Percentiles rank a stretch among this genome's conserved stretches.
These are phyloP conservation scores for Erigeron philadelphicus DNA, from an alignment of 140 eudicot genomes.

Conservation along the genomic window DNA sequence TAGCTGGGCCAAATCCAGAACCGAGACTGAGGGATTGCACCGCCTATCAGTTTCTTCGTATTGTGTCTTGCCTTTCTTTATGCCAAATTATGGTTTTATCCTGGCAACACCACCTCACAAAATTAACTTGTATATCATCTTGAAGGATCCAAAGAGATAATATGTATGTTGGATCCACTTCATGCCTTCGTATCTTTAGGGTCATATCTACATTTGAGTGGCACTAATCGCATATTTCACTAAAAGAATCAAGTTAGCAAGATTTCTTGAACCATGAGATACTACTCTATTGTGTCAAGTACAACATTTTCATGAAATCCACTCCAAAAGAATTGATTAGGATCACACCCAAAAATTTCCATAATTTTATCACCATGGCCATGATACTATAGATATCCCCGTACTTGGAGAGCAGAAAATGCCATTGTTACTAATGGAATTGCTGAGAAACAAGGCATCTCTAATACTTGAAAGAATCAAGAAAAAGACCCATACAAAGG, in stretches of 20 bases:
- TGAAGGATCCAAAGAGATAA: neutral
- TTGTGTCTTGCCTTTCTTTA: neutral
- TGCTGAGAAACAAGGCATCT: slow-evolving; percentile 11
- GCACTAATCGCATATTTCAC: neutral
- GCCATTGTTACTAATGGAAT: neutral
- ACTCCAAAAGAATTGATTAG: slow-evolving; percentile 7
- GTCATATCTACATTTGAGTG: slow-evolving; percentile 8
- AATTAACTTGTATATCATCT: neutral
- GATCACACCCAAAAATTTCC: slow-evolving; percentile 8
- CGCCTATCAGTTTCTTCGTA: neutral
- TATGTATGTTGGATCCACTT: neutral
- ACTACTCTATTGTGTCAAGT: neutral
- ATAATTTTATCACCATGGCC: neutral
- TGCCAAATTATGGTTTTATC: neutral
- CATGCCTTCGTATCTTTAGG: slow-evolving; percentile 17
- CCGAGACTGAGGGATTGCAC: neutral
- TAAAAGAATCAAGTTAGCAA: slow-evolving; percentile 11
- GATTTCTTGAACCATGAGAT: slow-evolving; percentile 7
- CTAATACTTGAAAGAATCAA: slow-evolving; percentile 74
- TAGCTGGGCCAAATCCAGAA: neutral
- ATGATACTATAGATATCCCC: slow-evolving; percentile 7
- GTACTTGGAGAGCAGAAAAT: slow-evolving; percentile 19
- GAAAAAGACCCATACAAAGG: slow-evolving; percentile 69
- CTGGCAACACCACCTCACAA: neutral
- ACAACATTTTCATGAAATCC: neutral